Base-by-base conservation (phyloP, 2,329 filamentous ascomycete genomes). In the Pestalotiopsis fici region DNA sequence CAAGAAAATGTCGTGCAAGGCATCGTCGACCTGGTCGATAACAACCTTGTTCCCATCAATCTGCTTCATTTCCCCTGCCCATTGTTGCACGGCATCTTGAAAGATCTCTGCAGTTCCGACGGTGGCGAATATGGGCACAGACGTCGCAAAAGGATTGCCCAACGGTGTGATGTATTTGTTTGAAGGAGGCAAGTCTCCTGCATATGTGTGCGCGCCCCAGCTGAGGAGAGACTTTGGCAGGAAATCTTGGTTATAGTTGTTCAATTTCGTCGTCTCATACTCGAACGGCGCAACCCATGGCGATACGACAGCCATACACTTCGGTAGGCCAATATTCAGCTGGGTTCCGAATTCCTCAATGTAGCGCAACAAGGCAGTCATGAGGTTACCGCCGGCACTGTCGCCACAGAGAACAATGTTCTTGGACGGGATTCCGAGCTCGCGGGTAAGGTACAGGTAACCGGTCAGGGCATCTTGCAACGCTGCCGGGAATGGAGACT, bases 301-400 rank as follows among this genome's bases (percentile, higher is more conserved):
- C 3, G 64, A 67, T 3, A 70, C 69, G 0, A 81, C 77, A 27
- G 81, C 70, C 5, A 81, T 72, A 80, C 82, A 83, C 0, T 69
- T 70, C 0, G 83, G 84, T 2, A 59, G 23, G 0, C 76, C 76
- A 1, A 84, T 70, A 2, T 67, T 72, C 2, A 79, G 61, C 3
- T 75, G 71, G 2, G 70, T 50, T 2, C 81, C 82, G 66, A 80
- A 78, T 27, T 83, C 81, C 9, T 71, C 65, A 4, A 87, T 69
- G 70, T 87, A 86, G 21, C 83, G 77, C 37, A 86, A 74, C 15
- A 87, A 73, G 0, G 77, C 77, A 25, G 86, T 77, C 0, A 74
- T 77, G 12, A 83, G 73, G 69, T 86, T 85, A 0, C 75, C 84
- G 65, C 85, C 85, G 0, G 85, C 85, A 39, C 80, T 83, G 72